phyloP scores from a whole-genome alignment of 1,284 basidiomycete genomes.

The Polyporus tsugae region DNA sequence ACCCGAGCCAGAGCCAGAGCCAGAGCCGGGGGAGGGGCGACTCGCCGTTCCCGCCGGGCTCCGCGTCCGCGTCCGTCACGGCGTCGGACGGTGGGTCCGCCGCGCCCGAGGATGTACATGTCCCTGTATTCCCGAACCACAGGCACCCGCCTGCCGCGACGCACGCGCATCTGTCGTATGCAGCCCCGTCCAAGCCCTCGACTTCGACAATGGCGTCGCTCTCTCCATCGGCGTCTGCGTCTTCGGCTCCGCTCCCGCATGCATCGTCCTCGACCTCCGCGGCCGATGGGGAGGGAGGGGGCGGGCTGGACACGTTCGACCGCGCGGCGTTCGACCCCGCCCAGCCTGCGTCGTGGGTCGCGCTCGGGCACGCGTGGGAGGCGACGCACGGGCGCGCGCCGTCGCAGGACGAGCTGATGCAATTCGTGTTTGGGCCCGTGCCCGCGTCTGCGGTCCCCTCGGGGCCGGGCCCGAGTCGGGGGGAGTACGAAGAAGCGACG shows the following conservation, averaged over 20 bases:
- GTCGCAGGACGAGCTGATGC: constrained; percentile 76
- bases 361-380: constrained; percentile 77
- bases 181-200: background rate
- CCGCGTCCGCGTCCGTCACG: constrained; percentile 23
- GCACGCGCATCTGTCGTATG: background rate
- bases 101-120: constrained; percentile 18
- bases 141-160: background rate
- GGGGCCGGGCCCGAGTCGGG: background rate
- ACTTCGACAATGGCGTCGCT: constrained; percentile 12
- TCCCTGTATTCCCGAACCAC: background rate
- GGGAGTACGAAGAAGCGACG: background rate
- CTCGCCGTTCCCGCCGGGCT: constrained; percentile 30
- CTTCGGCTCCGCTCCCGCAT: background rate
- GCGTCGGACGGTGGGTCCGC: constrained; percentile 26
- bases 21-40: constrained; percentile 18
- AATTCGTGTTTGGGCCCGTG: constrained; percentile 61
- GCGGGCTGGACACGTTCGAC: constrained; percentile 68
- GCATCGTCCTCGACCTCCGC: constrained; percentile 14
- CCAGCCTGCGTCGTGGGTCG: constrained; percentile 74
- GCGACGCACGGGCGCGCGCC: constrained; percentile 70
- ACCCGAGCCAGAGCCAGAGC: background rate
- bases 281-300: constrained; percentile 38
- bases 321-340: constrained; percentile 74
- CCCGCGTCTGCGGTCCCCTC: constrained; percentile 20
- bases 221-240: constrained; percentile 17